A percentile compares a stretch with the other conserved stretches of the same genome.
Conservation (phyloP, 1,284 basidiomycete species). For the Fereydounia khargensis region DNA sequence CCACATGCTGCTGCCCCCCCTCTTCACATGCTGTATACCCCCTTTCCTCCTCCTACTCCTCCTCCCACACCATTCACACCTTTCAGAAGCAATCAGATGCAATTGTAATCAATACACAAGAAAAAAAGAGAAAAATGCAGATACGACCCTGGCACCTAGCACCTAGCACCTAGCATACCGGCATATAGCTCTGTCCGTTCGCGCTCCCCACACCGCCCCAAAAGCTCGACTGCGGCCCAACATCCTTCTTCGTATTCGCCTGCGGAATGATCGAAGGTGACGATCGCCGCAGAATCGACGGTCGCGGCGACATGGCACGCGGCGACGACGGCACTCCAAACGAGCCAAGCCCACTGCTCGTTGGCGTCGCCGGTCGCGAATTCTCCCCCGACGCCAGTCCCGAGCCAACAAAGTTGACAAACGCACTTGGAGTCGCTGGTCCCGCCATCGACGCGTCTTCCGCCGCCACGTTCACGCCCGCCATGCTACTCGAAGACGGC, state of each 20-base stretch:
- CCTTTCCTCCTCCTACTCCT: background rate
- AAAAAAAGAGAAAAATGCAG: background rate
- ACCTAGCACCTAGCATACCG: constrained; percentile 11
- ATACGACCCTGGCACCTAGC: background rate
- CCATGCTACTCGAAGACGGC: background rate
- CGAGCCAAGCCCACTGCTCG: background rate
- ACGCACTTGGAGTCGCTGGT: constrained; percentile 15
- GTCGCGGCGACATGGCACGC: constrained; percentile 22
- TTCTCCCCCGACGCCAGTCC: constrained; percentile 1
- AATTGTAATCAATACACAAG: background rate
- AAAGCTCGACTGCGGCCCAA: constrained; percentile 23
- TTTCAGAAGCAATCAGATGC: no score
- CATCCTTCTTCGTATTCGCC: constrained; percentile 43
- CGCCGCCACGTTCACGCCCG: background rate
- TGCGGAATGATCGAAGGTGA: constrained; percentile 16
- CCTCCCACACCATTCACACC: no score
- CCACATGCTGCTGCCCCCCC: background rate
- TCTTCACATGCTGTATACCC: background rate
- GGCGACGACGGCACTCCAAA: constrained; percentile 23
- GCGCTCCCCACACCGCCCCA: constrained; percentile 36
- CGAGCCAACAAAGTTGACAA: constrained; percentile 21
- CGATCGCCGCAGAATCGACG: constrained; percentile 15
- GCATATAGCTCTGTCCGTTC: constrained; percentile 23
- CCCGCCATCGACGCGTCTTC: no score
- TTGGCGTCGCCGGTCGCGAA: constrained; percentile 25